These are phyloP conservation scores for Aspergillus heteromorphus DNA, from an alignment of 495 filamentous ascomycete species.

Conservation along the genomic window DNA sequence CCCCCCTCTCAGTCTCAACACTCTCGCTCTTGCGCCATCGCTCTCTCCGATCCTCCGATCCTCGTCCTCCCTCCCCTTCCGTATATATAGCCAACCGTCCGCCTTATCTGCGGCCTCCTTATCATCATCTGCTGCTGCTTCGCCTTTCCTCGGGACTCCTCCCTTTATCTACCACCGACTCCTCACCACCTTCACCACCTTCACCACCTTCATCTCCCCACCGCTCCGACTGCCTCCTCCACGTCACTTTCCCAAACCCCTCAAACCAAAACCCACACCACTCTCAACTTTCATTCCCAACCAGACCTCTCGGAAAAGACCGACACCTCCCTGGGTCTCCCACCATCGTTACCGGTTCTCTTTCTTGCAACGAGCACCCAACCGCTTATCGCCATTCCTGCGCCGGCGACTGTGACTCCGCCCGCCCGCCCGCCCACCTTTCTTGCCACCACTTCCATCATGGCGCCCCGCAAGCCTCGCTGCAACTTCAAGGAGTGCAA, in stretches of 20 bases:
- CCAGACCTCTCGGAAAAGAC: too few species aligned
- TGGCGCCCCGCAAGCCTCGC: slow-evolving; percentile 71
- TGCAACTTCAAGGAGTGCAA: slow-evolving; percentile 89
- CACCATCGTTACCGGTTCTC: slow-evolving; percentile 15
- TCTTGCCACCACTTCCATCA: slow-evolving; percentile 27
- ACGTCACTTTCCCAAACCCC: background rate
- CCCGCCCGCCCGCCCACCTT: slow-evolving; percentile 3
- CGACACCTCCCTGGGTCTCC: background rate
- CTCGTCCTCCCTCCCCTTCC: slow-evolving; percentile 13
- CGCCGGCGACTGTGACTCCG: slow-evolving; percentile 3
- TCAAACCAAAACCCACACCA: background rate
- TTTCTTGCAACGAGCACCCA: background rate
- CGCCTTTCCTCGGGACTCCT: slow-evolving; percentile 9
- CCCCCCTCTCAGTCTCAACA: slow-evolving; percentile 3
- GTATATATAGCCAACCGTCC: slow-evolving; percentile 19
- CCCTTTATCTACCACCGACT: slow-evolving; percentile 23
- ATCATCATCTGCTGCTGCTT: background rate
- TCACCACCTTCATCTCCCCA: slow-evolving; percentile 23
- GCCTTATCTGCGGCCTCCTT: slow-evolving; percentile 20
- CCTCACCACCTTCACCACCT: slow-evolving; percentile 32
- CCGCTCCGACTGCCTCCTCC: background rate
- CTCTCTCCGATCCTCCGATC: slow-evolving; percentile 23
- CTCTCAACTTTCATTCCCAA: background rate
- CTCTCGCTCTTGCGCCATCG: slow-evolving; percentile 5
- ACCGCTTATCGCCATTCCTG: slow-evolving; percentile 15